These are phyloP conservation scores for Trichomonas tenax DNA, from an alignment of 208 protist genomes.

Conservation along the genomic window DNA sequence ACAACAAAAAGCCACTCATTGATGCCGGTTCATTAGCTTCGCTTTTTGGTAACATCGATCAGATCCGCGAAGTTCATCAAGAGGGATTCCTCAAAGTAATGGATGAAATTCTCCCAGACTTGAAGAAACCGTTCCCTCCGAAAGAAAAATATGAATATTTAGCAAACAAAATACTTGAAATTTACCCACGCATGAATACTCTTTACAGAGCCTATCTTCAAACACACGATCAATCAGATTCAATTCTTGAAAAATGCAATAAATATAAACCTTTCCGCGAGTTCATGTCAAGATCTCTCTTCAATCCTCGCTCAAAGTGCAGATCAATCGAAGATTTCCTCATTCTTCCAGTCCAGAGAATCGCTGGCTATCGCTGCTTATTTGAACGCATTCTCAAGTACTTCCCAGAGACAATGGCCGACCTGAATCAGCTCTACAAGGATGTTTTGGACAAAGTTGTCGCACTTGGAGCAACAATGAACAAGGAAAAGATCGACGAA, in stretches of 20 bases:
- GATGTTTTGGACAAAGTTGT: not conserved
- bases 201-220: not conserved
- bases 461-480: not conserved
- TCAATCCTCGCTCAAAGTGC: not conserved
- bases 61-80: not conserved
- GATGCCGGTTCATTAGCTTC: not conserved
- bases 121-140: not conserved
- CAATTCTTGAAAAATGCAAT: not conserved
- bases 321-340: not conserved
- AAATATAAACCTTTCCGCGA: not conserved
- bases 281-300: not conserved
- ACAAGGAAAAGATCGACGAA: not conserved
- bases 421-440: not conserved
- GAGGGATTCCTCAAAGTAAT: not conserved
- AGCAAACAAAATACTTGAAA: not conserved
- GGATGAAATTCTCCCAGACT: not conserved
- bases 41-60: not conserved
- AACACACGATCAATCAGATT: not conserved
- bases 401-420: not conserved
- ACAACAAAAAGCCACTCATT: not conserved
- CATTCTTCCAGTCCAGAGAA: not conserved
- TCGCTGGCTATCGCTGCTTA: not conserved
- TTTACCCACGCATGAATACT: not conserved
- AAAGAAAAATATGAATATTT: not conserved
- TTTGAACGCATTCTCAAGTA: not conserved